Percentiles rank a stretch among this genome's conserved stretches.
Evolutionary conservation across 140 eudicot genomes (phyloP).

Genomic region (Stevia rebaudiana): DNA sequence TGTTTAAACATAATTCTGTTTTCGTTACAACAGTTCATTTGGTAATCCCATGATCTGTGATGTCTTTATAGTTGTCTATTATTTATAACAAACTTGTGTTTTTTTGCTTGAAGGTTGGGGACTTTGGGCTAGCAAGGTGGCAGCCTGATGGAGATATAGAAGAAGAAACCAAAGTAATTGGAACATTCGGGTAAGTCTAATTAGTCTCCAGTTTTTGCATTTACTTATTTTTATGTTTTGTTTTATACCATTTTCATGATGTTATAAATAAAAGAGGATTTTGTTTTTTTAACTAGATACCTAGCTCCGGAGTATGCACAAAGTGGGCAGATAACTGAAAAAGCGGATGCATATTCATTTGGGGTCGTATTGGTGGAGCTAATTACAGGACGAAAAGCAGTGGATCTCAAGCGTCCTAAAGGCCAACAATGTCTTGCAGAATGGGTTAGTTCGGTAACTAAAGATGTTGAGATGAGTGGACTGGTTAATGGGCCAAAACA

Average conservation of each 20-base stretch:
- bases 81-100: not conserved
- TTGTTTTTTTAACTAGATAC: slow-evolving; percentile 39
- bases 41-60: not conserved
- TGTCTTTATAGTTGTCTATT: not conserved
- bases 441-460: slow-evolving; percentile 46
- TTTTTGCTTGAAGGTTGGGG: slow-evolving; percentile 69
- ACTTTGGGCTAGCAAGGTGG: slow-evolving; percentile 97
- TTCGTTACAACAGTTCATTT: not conserved
- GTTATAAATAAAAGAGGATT: not conserved
- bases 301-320: slow-evolving; percentile 95
- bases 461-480: not conserved
- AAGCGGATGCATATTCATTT: slow-evolving; percentile 83
- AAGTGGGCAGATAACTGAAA: slow-evolving; percentile 91
- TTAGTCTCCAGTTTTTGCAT: not conserved
- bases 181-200: slow-evolving; percentile 82
- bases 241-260: not conserved
- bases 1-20: not conserved
- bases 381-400: slow-evolving; percentile 84
- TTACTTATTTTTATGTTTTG: not conserved
- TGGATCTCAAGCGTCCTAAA: slow-evolving; percentile 81
- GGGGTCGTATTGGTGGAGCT: slow-evolving; percentile 91
- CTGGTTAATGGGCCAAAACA: no score
- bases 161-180: slow-evolving; percentile 93
- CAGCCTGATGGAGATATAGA: slow-evolving; percentile 97
- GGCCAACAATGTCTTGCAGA: slow-evolving; percentile 94